phyloP scores from a whole-genome alignment of 176 grass and related monocot species.

The Avena atlantica region DNA sequence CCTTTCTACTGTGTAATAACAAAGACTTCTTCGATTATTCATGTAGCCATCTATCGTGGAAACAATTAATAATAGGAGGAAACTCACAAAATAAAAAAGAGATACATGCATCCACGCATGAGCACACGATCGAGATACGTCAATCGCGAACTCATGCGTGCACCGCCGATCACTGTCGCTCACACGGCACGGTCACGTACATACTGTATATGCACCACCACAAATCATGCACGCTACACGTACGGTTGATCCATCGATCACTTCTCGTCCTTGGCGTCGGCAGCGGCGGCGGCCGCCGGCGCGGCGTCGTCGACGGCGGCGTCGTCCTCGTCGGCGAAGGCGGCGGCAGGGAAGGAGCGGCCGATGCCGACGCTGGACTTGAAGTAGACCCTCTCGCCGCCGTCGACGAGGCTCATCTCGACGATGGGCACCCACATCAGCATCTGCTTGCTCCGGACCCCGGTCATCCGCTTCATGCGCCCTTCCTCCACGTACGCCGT shows the following conservation, averaged over 20 bases:
- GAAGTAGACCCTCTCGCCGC: slow-evolving; percentile 69
- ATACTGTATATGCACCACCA: neutral
- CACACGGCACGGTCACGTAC: neutral
- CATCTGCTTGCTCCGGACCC: slow-evolving; percentile 83
- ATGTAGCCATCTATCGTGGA: neutral
- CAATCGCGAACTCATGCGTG: neutral
- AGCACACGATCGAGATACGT: neutral
- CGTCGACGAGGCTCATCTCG: slow-evolving; percentile 83
- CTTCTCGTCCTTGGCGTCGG: neutral
- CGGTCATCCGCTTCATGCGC: slow-evolving; percentile 89
- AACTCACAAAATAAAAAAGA: neutral
- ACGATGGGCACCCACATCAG: slow-evolving; percentile 91
- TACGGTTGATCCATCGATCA: neutral
- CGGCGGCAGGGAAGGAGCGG: slow-evolving; percentile 66
- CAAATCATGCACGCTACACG: neutral
- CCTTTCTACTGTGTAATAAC: neutral
- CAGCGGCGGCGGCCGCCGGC: neutral
- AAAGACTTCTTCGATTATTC: slow-evolving; percentile 32
- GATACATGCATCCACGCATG: slow-evolving; percentile 13
- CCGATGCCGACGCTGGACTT: slow-evolving; percentile 83
- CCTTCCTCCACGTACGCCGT: slow-evolving; percentile 87
- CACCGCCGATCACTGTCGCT: neutral
- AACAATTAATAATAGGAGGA: neutral
- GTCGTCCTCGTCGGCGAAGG: slow-evolving; percentile 65
- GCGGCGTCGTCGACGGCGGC: neutral